Evolutionary conservation across 192 early-diverging fungal species (phyloP).

Genomic region (Umbelopsis isabellina): DNA sequence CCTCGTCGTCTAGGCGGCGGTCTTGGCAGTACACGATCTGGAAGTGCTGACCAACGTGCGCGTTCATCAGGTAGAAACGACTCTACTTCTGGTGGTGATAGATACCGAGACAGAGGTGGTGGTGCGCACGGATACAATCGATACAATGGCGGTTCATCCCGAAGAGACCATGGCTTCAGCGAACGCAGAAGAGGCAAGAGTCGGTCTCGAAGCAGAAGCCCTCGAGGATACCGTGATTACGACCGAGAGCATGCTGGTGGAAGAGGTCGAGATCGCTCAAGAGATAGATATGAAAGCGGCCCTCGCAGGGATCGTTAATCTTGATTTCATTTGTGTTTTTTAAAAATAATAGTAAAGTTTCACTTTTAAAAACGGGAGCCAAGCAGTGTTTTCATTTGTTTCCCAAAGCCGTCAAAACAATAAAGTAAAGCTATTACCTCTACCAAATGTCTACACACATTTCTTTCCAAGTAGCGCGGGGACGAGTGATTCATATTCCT

Average conservation of each 20-base stretch:
- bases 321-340: not conserved
- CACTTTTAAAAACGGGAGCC: not conserved
- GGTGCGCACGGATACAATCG: conserved; percentile 36
- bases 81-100: conserved; percentile 34
- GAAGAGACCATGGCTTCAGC: conserved; percentile 35
- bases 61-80: conserved; percentile 37
- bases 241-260: conserved; percentile 35
- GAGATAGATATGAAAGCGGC: conserved; percentile 29
- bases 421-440: not conserved
- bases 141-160: conserved; percentile 34
- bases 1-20: conserved; percentile 85
- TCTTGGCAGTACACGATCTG: conserved; percentile 73
- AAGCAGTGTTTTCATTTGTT: not conserved
- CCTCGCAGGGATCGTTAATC: conserved; percentile 34
- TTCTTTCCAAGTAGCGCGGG: too few relatives aligned
- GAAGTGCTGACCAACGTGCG: conserved; percentile 55
- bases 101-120: conserved; percentile 42
- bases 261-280: conserved; percentile 38
- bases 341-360: not conserved
- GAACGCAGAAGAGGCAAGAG: conserved; percentile 39
- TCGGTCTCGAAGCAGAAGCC: conserved; percentile 43
- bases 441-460: too few relatives aligned
- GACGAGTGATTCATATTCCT: too few relatives aligned
- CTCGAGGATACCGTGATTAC: conserved; percentile 41
- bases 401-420: not conserved